These are phyloP conservation scores for Sherardia arvensis DNA, from an alignment of 257 asterid genomes.

Conservation along the genomic window DNA sequence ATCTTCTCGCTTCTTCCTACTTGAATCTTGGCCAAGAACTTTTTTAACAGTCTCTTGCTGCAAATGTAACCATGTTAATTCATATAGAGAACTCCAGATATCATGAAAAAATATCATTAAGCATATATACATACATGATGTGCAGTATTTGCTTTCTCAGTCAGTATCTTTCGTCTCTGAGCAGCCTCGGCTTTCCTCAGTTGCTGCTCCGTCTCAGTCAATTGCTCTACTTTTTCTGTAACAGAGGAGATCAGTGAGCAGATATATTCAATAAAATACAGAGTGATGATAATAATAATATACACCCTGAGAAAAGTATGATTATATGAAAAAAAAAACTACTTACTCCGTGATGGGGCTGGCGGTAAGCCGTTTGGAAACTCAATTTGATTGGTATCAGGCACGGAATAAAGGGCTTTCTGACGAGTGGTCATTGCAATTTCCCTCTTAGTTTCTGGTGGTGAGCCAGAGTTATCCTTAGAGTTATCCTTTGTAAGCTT, in stretches of 20 bases:
- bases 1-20: slow-evolving; percentile 91
- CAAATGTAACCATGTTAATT: background rate
- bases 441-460: slow-evolving; percentile 61
- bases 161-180: slow-evolving; percentile 37
- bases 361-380: slow-evolving; percentile 45
- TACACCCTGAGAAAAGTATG: background rate
- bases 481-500: slow-evolving; percentile 19
- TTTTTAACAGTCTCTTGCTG: slow-evolving; percentile 73
- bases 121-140: slow-evolving; percentile 26
- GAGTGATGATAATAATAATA: background rate
- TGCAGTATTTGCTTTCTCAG: slow-evolving; percentile 42
- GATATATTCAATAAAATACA: slow-evolving; percentile 1
- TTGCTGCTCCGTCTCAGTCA: slow-evolving; percentile 42
- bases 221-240: slow-evolving; percentile 40
- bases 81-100: background rate
- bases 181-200: slow-evolving; percentile 41
- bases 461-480: slow-evolving; percentile 52
- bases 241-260: background rate
- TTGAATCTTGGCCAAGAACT: slow-evolving; percentile 95
- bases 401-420: slow-evolving; percentile 30
- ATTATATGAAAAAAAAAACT: background rate
- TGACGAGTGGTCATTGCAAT: slow-evolving; percentile 86
- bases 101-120: background rate
- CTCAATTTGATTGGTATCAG: slow-evolving; percentile 31
- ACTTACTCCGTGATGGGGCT: slow-evolving; percentile 37